Conservation (phyloP, 148 eudicot species). For the Rhododendron molle region DNA sequence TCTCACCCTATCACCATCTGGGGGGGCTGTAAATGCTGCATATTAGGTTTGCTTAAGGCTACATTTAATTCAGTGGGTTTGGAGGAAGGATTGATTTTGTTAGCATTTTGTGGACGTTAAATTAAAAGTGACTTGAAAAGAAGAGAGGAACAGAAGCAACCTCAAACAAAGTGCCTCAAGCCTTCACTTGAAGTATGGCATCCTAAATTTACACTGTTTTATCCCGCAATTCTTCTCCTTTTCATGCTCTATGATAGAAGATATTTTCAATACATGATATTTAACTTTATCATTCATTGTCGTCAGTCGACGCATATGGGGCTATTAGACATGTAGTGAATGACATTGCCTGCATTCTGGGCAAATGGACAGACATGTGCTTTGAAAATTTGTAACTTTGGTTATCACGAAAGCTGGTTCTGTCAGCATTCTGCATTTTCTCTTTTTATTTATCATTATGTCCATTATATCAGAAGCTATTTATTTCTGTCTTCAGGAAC, state of each 20-base stretch:
- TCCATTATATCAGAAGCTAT: not conserved
- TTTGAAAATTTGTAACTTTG: not conserved
- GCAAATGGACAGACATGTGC: not conserved
- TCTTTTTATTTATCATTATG: not conserved
- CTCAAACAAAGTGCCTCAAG: not conserved
- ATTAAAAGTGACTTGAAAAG: not conserved
- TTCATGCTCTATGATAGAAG: not conserved
- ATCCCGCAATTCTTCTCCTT: not conserved
- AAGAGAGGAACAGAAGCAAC: constrained; percentile 2
- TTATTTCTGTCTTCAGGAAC: constrained; percentile 51
- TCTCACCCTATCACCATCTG: not conserved
- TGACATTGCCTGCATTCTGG: not conserved
- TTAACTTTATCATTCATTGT: not conserved
- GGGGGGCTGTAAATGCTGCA: not conserved
- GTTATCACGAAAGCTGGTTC: not conserved
- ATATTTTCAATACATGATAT: not conserved
- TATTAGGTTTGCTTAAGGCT: not conserved
- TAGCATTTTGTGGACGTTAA: not conserved
- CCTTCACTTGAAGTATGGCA: not conserved
- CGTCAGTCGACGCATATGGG: not conserved
- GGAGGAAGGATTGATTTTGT: not conserved
- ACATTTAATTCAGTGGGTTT: not conserved
- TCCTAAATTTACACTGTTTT: not conserved
- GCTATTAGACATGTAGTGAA: not conserved
- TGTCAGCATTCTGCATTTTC: not conserved